A percentile compares a stretch with the other conserved stretches of the same genome.
phyloP scores from a whole-genome alignment of 257 asterid species.

The Fraxinus quadrangulata region DNA sequence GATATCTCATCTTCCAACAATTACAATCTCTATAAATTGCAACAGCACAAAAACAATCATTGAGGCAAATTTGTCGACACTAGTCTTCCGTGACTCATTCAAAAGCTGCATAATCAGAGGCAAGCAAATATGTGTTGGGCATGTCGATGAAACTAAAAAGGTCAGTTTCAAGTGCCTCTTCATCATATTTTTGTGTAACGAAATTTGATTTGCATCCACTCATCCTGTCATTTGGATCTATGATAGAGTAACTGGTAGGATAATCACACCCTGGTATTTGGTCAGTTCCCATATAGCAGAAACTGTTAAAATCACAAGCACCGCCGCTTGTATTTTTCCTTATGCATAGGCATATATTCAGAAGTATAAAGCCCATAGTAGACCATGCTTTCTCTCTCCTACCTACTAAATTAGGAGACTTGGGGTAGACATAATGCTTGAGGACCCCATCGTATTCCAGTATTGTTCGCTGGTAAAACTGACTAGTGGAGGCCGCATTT shows the following conservation, averaged over 20 bases:
- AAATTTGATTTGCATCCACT: conserved; percentile 9
- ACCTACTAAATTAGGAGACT: neutral
- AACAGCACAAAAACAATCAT: conserved; percentile 42
- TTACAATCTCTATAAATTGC: conserved; percentile 15
- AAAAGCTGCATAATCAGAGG: conserved; percentile 12
- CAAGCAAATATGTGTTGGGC: conserved; percentile 23
- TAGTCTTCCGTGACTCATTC: conserved; percentile 3
- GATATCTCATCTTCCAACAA: conserved; percentile 42
- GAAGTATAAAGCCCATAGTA: conserved; percentile 16
- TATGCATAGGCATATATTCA: conserved; percentile 20
- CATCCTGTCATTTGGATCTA: conserved; percentile 35
- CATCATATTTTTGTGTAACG: neutral
- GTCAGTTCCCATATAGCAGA: conserved; percentile 6
- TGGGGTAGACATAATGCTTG: conserved; percentile 23
- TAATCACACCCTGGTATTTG: conserved; percentile 32
- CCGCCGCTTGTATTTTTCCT: conserved; percentile 1
- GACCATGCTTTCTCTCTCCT: conserved; percentile 19
- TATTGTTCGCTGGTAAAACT: conserved; percentile 25
- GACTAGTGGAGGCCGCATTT: neutral
- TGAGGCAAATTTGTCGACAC: conserved; percentile 34
- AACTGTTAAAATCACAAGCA: conserved; percentile 38
- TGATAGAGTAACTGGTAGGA: conserved; percentile 22
- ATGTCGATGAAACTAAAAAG: conserved; percentile 15
- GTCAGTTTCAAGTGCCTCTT: conserved; percentile 12
- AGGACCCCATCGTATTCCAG: conserved; percentile 39